Evolutionary conservation across 805 yeast species (phyloP).

Genomic region (Metschnikowia orientalis): DNA sequence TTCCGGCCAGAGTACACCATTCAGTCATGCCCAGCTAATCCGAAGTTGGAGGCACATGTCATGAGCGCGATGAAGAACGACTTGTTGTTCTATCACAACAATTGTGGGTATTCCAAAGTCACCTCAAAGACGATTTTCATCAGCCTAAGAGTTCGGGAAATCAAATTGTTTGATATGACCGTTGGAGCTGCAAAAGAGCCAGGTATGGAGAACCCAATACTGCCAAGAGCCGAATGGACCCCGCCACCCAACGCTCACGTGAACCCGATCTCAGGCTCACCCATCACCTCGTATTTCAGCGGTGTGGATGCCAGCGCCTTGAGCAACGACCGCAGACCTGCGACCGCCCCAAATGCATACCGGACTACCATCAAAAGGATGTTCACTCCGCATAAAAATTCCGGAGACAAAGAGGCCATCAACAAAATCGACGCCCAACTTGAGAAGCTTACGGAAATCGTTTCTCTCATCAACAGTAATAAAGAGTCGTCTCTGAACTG

Average conservation of each 20-base stretch:
- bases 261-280: slow-evolving; percentile 6
- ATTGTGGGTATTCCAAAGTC: slow-evolving; percentile 28
- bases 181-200: slow-evolving; percentile 17
- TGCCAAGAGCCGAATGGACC: slow-evolving; percentile 5
- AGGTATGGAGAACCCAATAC: neutral
- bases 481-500: slow-evolving; percentile 11
- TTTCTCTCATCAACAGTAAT: slow-evolving; percentile 16
- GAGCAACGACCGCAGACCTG: slow-evolving; percentile 6
- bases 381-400: slow-evolving; percentile 30
- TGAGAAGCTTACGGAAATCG: slow-evolving; percentile 24
- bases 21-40: slow-evolving; percentile 52
- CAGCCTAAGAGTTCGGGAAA: slow-evolving; percentile 43
- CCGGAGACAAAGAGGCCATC: slow-evolving; percentile 30
- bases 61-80: slow-evolving; percentile 51
- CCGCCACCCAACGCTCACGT: slow-evolving; percentile 6
- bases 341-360: slow-evolving; percentile 18
- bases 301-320: slow-evolving; percentile 1
- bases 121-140: slow-evolving; percentile 37
- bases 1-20: slow-evolving; percentile 49
- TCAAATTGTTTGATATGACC: slow-evolving; percentile 40
- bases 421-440: slow-evolving; percentile 25
- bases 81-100: slow-evolving; percentile 39
- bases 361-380: slow-evolving; percentile 36
- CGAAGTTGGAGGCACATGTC: slow-evolving; percentile 48
- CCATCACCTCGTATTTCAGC: slow-evolving; percentile 10